Evolutionary conservation across 2,329 filamentous ascomycete genomes (phyloP), one percentile per base, ranked within the genome.

Genomic region (Calonectria montana): DNA sequence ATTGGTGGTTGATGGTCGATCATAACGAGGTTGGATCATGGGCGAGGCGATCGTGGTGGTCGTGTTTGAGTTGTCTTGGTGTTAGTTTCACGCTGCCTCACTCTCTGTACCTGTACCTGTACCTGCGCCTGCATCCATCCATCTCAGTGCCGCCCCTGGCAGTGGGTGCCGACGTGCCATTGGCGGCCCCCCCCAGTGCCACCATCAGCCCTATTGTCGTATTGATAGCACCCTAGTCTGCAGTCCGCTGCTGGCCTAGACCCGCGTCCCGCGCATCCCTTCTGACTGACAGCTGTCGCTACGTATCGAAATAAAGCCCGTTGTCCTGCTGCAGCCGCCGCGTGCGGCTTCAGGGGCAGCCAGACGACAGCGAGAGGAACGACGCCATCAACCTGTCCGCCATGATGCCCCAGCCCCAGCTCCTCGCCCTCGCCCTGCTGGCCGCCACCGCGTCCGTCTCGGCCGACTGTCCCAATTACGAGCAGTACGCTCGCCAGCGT

Each of bases 401-500:
- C n/a, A 59, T 35, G 37, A 45, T 62, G 37, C 57, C 39, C n/a
- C 53, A 41, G 15, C 41, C 61, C 57, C 61, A 61, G 76, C 74
- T 75, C 39, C 63, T 47, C 65, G 41, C 43, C 25, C 48, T 6
- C 21, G 57, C 72, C n/a, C 15, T 75, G 21, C 65, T 72, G 37
- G 61, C 73, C 15, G 71, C 72, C 29, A 61, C 73, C n/a, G 74
- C 75, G 21, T 74, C 72, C 16, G 76, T 76, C 18, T 77, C 77
- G 23, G 73, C 78, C 27, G 71, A 79, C 25, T 85, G 83, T 65
- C 83, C 83, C 29, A 78, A 79, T 48, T 85, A 82, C 69, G 81
- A 82, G 61, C 67, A 79, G 62, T 84, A 83, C 62, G 82, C 83
- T 23, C 78, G 77, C 27, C 59, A 81, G 13, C 75, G 74, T 23